phyloP scores from a whole-genome alignment of 345 rosid species.

The Gossypioides kirkii region DNA sequence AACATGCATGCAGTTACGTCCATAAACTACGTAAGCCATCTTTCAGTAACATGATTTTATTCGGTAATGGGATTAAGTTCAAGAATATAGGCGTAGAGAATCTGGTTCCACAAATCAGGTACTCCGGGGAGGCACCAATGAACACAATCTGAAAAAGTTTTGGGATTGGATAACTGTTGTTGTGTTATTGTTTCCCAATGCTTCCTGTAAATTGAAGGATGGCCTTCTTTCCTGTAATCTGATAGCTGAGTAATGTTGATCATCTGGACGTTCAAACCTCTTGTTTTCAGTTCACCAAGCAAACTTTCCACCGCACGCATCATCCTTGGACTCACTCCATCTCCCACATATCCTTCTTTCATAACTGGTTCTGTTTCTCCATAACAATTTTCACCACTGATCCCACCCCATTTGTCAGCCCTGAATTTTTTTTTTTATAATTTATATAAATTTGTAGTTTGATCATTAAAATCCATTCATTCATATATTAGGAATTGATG shows the following conservation, averaged over 20 bases:
- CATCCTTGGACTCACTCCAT: slow-evolving; percentile 51
- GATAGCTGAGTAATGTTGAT: slow-evolving; percentile 74
- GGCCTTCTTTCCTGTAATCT: slow-evolving; percentile 78
- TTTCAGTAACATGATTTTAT: neutral
- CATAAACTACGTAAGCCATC: neutral
- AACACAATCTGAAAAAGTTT: slow-evolving; percentile 68
- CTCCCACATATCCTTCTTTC: slow-evolving; percentile 51
- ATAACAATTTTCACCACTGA: slow-evolving; percentile 44
- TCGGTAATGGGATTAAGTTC: neutral
- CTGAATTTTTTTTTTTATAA: slow-evolving; percentile 23
- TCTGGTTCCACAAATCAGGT: slow-evolving; percentile 89
- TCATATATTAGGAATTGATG: no score
- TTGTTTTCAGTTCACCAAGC: slow-evolving; percentile 29
- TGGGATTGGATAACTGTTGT: slow-evolving; percentile 46
- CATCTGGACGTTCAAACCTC: slow-evolving; percentile 51
- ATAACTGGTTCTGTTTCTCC: slow-evolving; percentile 44
- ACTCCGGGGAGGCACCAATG: slow-evolving; percentile 98
- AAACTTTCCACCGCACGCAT: slow-evolving; percentile 44
- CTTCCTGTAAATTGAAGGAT: slow-evolving; percentile 60
- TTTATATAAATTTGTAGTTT: no score
- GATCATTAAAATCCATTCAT: no score
- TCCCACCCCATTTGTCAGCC: slow-evolving; percentile 75
- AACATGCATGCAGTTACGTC: no score
- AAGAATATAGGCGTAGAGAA: slow-evolving; percentile 63
- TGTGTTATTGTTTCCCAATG: slow-evolving; percentile 63